Evolutionary conservation across 2,329 filamentous ascomycete species (phyloP), one percentile per base, ranked within the genome.

Genomic region (Diaporthe longicolla): DNA sequence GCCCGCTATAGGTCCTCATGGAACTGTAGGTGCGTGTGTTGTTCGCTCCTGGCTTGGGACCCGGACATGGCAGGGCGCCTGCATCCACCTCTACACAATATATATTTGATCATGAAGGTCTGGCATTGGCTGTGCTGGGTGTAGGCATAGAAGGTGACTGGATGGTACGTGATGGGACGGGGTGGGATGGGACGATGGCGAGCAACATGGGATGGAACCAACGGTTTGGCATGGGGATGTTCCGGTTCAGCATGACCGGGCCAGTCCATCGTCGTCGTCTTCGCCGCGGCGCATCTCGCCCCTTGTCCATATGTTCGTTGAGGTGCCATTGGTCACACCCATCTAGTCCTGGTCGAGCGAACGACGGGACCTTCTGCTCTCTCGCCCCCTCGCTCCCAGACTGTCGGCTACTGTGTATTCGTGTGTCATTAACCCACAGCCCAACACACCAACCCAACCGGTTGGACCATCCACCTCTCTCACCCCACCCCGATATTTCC

Each of bases 151-250:
- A 26, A 26, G 26, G 6, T 37, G 45, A 37, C 63, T 15, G 8
- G 29, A 52, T 40, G 63, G 63, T 35, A 66, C 29, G 43, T 66
- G 61, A 52, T 35, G 29, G 63, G 21, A 50, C 3, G 40, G 17
- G n/a, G 21, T 26, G 13, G 43, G 43, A 65, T 50, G 26, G 59
- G 43, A 50, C 40, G 43, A 48, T 35, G 37, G 37, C 58, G 29
- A 48, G 40, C 63, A 66, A 52, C 43, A 66, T 66, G 45, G 45
- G 61, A 66, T 29, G 61, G 63, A 19, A 59, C 3, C 43, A 37
- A 45, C 24, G 24, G 58, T 63, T n/a, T 13, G 48, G 48, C 13
- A 52, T 26, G 45, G 43, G 61, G 45, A 26, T 32, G 26, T 43
- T 45, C 37, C 61, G 48, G 35, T 26, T 24, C 57, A 61, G 58